Evolutionary conservation across 1,139 yeast genomes (phyloP).

Genomic region (Suhomyces guaymorum): DNA sequence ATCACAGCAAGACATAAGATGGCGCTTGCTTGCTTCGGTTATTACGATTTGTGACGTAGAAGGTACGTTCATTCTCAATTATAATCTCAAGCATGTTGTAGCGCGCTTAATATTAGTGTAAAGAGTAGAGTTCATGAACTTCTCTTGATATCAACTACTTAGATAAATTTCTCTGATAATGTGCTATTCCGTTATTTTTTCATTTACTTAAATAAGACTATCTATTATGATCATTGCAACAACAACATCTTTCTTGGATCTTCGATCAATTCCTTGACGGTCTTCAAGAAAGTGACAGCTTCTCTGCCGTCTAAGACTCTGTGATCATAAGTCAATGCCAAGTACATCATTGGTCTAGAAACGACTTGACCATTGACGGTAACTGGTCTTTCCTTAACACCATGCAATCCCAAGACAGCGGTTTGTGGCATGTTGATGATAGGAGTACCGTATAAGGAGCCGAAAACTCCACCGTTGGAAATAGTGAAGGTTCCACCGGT

Average conservation of each 20-base stretch:
- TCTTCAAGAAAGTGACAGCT: slow-evolving; percentile 95
- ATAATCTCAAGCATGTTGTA: too few relatives aligned
- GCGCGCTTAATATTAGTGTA: too few relatives aligned
- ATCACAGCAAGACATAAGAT: too few relatives aligned
- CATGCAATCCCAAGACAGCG: slow-evolving; percentile 96
- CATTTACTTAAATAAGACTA: slow-evolving; percentile 3
- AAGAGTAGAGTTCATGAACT: too few relatives aligned
- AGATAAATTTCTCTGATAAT: background rate
- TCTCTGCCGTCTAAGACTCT: slow-evolving; percentile 98
- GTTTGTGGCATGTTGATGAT: slow-evolving; percentile 98
- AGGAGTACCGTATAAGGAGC: slow-evolving; percentile 97
- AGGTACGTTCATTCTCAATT: background rate
- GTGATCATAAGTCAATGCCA: slow-evolving; percentile 98
- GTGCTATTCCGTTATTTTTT: background rate
- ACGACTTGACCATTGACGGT: slow-evolving; percentile 95
- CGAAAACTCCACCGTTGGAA: slow-evolving; percentile 99
- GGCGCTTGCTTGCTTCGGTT: too few relatives aligned
- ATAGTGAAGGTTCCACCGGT: slow-evolving; percentile 99
- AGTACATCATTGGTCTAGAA: slow-evolving; percentile 99
- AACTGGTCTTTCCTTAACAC: slow-evolving; percentile 96
- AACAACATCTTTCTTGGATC: slow-evolving; percentile 99
- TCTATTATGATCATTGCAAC: slow-evolving; percentile 35
- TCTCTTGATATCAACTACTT: background rate
- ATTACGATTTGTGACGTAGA: too few relatives aligned
- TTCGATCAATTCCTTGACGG: slow-evolving; percentile 94